phyloP scores from a whole-genome alignment of 805 yeast genomes.

The Ogataea wickerhamii region DNA sequence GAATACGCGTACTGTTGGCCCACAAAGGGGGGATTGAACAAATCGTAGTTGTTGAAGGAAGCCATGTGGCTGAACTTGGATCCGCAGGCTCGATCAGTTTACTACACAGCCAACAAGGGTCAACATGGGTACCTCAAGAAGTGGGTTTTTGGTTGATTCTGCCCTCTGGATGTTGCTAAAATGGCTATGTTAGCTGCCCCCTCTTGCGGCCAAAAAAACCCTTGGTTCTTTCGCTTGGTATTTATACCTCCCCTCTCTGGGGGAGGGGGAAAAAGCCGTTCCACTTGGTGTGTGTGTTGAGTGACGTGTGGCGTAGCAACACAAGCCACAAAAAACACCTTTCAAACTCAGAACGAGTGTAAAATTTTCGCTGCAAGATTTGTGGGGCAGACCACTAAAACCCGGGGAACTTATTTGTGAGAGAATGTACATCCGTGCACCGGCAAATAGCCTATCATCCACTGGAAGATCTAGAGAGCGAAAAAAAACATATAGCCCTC shows the following conservation, averaged over 20 bases:
- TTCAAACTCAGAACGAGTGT: no score
- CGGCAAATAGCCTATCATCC: no score
- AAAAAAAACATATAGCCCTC: no score
- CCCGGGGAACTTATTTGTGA: no score
- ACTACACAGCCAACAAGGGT: not conserved
- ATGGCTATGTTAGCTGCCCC: slow-evolving; percentile 3
- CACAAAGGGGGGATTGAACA: slow-evolving; percentile 1
- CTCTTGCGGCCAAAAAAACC: slow-evolving; percentile 4
- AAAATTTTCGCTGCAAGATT: no score
- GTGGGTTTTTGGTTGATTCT: no score
- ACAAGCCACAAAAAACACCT: no score
- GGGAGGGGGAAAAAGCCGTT: not conserved
- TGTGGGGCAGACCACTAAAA: no score
- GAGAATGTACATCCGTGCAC: no score
- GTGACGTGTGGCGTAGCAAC: not conserved
- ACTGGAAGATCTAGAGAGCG: no score
- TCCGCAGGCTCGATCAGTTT: not conserved
- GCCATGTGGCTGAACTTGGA: slow-evolving; percentile 7
- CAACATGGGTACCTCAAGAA: not conserved
- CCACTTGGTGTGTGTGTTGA: not conserved
- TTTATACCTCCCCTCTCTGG: not conserved
- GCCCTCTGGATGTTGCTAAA: not conserved
- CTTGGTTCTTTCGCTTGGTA: not conserved
- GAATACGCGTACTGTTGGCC: not conserved
- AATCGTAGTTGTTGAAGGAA: slow-evolving; percentile 14